Evolutionary conservation across 1,139 yeast species (phyloP).

Genomic region (Taphrina pruni): DNA sequence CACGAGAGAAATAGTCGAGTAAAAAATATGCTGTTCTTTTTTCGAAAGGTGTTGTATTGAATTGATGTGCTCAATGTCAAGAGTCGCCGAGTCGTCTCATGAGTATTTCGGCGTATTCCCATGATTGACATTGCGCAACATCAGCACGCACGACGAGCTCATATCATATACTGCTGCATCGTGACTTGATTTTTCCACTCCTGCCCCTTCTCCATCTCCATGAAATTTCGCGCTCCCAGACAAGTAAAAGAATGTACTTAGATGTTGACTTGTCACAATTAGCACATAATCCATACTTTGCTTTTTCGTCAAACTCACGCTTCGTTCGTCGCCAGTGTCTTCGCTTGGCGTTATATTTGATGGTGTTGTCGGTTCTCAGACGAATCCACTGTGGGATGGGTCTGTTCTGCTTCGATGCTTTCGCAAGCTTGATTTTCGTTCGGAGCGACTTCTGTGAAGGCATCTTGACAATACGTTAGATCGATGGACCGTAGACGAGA

Average conservation of each 20-base stretch:
- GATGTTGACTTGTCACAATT: slow-evolving; percentile 14
- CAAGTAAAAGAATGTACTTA: slow-evolving; percentile 7
- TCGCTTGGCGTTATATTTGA: slow-evolving; percentile 55
- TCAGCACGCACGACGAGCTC: not conserved
- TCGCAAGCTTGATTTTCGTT: slow-evolving; percentile 98
- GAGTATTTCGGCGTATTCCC: slow-evolving; percentile 42
- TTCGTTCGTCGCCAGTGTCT: slow-evolving; percentile 99
- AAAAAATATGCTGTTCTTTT: not conserved
- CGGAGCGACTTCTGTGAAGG: slow-evolving; percentile 83
- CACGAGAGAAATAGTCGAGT: not conserved
- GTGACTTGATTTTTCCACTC: not conserved
- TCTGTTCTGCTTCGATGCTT: slow-evolving; percentile 99
- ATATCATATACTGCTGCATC: not conserved
- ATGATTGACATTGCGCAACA: slow-evolving; percentile 29
- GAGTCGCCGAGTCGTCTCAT: not conserved
- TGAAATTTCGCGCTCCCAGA: slow-evolving; percentile 3
- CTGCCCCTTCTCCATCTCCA: slow-evolving; percentile 1
- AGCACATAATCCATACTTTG: not conserved
- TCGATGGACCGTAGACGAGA: not conserved
- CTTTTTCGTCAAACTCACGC: slow-evolving; percentile 82
- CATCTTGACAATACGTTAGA: slow-evolving; percentile 10
- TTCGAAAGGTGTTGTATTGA: not conserved
- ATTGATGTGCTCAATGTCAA: not conserved
- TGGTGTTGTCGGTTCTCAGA: slow-evolving; percentile 96
- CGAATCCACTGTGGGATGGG: slow-evolving; percentile 99